Evolutionary conservation across 176 grass and related monocot species (phyloP), one percentile per base, ranked within the genome.

Genomic region (Oryza australiensis): DNA sequence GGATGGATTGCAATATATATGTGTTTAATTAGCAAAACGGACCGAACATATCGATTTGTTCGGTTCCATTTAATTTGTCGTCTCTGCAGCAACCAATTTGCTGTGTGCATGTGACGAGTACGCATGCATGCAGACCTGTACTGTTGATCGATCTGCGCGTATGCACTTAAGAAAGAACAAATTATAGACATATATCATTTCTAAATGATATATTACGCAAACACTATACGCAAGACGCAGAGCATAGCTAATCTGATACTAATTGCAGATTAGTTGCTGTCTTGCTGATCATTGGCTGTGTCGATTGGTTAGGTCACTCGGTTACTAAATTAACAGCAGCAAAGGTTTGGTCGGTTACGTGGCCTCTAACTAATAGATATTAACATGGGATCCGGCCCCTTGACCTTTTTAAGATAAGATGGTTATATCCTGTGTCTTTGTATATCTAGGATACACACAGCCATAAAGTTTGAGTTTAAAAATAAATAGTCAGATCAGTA

Each of bases 41-140:
- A 80, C 27, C 77, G 33, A 26, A 35, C 78, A 66, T 78, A 45
- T 66, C 26, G 29, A 35, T 14, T n/a, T 62, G 57, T 78, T 78
- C 20, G 26, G 53, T 57, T 53, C 20, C 20, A 55, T 55, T 60
- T 60, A 60, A 26, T 22, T 27, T 67, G 63, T 79, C 26, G 9
- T 33, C 59, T 26, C 24, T 43, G 38, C 20, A 42, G 45, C 40
- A 74, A 42, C 26, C 23, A 48, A 29, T 74, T 79, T 74, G 26
- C 68, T 74, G 67, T 64, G 55, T 26, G 0, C 63, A 26, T 27
- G 15, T 13, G 42, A 35, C 22, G n/a, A 35, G 4, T 48, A n/a
- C n/a, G 0, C 32, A 34, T 80, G 48, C 23, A 29, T 40, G 78
- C 7, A 29, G 23, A 72, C 3, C 18, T 29, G 12, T 42, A 73